Percentiles rank a stretch among this genome's conserved stretches.
Conservation (phyloP, 345 rosid genomes). For the Lumnitzera littorea region DNA sequence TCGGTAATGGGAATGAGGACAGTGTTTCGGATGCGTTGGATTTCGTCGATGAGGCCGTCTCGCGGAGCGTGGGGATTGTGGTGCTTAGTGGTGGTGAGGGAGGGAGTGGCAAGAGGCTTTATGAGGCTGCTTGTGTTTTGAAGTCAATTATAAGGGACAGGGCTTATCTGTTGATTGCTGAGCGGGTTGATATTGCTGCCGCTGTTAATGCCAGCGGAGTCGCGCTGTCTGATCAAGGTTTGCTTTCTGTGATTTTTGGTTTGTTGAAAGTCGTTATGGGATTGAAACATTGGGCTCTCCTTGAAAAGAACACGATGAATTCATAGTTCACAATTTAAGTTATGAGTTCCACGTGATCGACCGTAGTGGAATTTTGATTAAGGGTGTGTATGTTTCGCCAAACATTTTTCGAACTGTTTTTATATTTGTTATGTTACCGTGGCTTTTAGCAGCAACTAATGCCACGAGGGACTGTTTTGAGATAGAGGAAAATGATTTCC, state of each 20-base stretch:
- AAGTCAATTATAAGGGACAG: conserved; percentile 79
- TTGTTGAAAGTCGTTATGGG: too few species aligned
- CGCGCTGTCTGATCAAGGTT: conserved; percentile 88
- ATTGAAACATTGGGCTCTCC: too few species aligned
- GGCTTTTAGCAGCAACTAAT: too few species aligned
- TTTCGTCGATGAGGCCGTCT: conserved; percentile 59
- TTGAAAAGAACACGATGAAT: too few species aligned
- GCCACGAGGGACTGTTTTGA: too few species aligned
- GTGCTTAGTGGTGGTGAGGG: conserved; percentile 59
- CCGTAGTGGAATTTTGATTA: too few species aligned
- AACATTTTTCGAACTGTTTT: too few species aligned
- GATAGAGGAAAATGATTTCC: too few species aligned
- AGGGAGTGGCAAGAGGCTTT: conserved; percentile 39
- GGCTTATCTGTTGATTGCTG: conserved; percentile 65
- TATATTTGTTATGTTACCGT: too few species aligned
- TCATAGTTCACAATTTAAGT: too few species aligned
- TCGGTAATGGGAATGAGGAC: conserved; percentile 14
- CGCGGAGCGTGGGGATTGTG: conserved; percentile 65
- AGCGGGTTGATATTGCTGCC: conserved; percentile 83
- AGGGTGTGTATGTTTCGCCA: too few species aligned
- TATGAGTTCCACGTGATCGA: too few species aligned
- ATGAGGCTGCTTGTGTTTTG: conserved; percentile 80
- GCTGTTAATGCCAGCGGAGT: conserved; percentile 90
- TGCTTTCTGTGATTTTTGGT: neutral
- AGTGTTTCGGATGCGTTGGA: conserved; percentile 27